These are phyloP conservation scores for Stachybotrys elegans DNA, from an alignment of 2,329 filamentous ascomycete species.

Conservation along the genomic window DNA sequence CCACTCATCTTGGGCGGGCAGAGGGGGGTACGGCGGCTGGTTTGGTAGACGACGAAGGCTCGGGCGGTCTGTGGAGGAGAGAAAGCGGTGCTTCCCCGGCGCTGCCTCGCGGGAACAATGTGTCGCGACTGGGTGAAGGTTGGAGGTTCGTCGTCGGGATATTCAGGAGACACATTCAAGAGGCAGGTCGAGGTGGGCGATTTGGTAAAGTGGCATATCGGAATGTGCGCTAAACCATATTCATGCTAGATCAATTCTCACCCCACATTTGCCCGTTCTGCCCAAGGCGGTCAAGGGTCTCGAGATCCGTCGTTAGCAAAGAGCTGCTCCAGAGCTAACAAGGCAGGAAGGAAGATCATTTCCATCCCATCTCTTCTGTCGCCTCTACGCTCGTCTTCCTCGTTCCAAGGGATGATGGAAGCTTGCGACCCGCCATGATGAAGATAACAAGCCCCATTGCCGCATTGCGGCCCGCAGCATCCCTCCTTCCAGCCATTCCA, in stretches of 20 bases:
- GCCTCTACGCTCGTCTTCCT: no score
- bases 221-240: slow-evolving; percentile 28
- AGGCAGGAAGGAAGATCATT: no score
- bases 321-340: slow-evolving; percentile 1
- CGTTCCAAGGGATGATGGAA: slow-evolving; percentile 32
- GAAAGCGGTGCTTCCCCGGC: slow-evolving; percentile 1
- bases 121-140: slow-evolving; percentile 1
- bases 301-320: slow-evolving; percentile 8
- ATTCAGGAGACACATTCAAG: slow-evolving; percentile 27
- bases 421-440: slow-evolving; percentile 35
- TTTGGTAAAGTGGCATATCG: slow-evolving; percentile 38
- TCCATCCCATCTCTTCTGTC: no score
- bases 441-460: slow-evolving; percentile 35
- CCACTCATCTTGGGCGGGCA: slow-evolving; percentile 50
- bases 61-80: no score
- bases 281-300: slow-evolving; percentile 29
- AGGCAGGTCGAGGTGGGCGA: slow-evolving; percentile 22
- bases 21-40: slow-evolving; percentile 10
- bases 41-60: slow-evolving; percentile 3
- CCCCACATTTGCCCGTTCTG: slow-evolving; percentile 19
- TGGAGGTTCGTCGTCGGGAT: slow-evolving; percentile 5
- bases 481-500: no score
- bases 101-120: neutral
- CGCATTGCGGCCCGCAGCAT: slow-evolving; percentile 26
- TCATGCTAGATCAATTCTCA: slow-evolving; percentile 7